These are phyloP conservation scores for Torulaspora microellipsoides DNA, from an alignment of 805 yeast species.

Conservation along the genomic window DNA sequence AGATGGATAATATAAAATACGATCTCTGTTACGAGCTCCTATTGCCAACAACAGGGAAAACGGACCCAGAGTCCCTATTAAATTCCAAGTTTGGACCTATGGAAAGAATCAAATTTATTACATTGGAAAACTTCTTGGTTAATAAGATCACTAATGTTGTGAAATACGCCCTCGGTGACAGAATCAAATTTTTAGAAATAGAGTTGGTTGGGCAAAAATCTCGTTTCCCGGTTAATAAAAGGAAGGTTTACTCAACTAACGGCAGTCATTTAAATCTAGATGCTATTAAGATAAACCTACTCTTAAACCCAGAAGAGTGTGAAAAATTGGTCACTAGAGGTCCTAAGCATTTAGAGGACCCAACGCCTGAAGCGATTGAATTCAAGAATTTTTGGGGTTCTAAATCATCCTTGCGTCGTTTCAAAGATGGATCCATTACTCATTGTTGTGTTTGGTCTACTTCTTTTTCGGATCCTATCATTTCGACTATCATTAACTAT, in stretches of 20 bases:
- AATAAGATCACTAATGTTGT: conserved; percentile 58
- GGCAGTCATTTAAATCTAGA: conserved; percentile 28
- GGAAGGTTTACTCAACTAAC: conserved; percentile 44
- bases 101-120: conserved; percentile 67
- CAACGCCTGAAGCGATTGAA: conserved; percentile 48
- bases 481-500: conserved; percentile 59
- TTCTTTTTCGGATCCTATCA: conserved; percentile 55
- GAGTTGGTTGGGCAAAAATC: conserved; percentile 30
- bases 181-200: conserved; percentile 37
- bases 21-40: conserved; percentile 54
- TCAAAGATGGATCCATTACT: conserved; percentile 85
- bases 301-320: conserved; percentile 63
- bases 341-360: conserved; percentile 59
- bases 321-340: conserved; percentile 86
- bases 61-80: conserved; percentile 27
- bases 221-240: conserved; percentile 39
- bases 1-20: conserved; percentile 51
- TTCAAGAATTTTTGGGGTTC: conserved; percentile 90
- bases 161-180: conserved; percentile 51
- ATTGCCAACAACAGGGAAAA: conserved; percentile 38
- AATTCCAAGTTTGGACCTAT: conserved; percentile 54
- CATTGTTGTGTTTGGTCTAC: conserved; percentile 87
- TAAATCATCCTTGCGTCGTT: conserved; percentile 79
- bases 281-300: conserved; percentile 53
- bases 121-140: conserved; percentile 60